A percentile compares a stretch with the other conserved stretches of the same genome.
Conservation (phyloP, 495 filamentous ascomycete genomes). For the Lasiosphaeria hispida region DNA sequence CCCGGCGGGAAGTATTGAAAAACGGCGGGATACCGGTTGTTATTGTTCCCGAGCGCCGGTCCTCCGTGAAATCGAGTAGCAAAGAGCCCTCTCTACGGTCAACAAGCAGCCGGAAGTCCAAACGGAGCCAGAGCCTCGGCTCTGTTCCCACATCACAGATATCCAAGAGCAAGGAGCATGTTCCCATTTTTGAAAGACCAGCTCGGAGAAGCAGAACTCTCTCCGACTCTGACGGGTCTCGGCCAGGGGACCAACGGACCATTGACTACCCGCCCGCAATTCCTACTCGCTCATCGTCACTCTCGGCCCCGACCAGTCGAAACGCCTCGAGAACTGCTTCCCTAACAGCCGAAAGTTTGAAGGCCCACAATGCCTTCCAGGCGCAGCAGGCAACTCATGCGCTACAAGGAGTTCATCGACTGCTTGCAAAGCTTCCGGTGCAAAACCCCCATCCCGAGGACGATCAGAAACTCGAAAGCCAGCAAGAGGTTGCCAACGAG, state of each 20-base stretch:
- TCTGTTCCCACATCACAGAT: conserved; percentile 38
- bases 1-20: conserved; percentile 54
- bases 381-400: conserved; percentile 29
- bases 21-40: conserved; percentile 64
- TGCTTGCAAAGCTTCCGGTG: conserved; percentile 27
- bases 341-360: conserved; percentile 64
- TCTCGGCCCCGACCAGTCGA: conserved; percentile 69
- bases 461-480: not conserved
- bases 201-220: conserved; percentile 40
- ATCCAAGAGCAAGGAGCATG: conserved; percentile 33
- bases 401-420: conserved; percentile 28
- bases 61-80: conserved; percentile 57
- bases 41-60: conserved; percentile 65
- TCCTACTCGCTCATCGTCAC: conserved; percentile 60
- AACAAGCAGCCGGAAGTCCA: conserved; percentile 50
- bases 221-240: conserved; percentile 48
- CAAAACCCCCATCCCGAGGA: conserved; percentile 11
- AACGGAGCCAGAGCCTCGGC: conserved; percentile 43
- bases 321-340: conserved; percentile 64
- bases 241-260: conserved; percentile 47
- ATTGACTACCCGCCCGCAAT: conserved; percentile 61
- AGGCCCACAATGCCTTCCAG: conserved; percentile 52
- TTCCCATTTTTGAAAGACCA: conserved; percentile 33
- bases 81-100: conserved; percentile 52
- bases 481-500: not conserved